Conservation (phyloP, 192 early-diverging fungal genomes). For the Coemansia sp. region DNA sequence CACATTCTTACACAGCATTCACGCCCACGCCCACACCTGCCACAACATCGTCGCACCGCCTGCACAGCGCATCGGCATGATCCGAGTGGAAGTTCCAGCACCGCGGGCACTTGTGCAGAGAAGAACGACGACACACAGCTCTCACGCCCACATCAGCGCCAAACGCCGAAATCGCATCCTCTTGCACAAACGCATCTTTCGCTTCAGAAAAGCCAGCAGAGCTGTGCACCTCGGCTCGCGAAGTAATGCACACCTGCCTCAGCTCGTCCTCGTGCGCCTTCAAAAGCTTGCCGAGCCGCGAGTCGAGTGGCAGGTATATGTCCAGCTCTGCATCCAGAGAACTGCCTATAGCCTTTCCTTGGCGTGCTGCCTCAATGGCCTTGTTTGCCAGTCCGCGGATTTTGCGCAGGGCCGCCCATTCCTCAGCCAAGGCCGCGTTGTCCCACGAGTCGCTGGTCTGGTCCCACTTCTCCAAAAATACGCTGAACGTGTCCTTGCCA, state of each 20-base stretch:
- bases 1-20: not conserved
- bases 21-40: too few relatives aligned
- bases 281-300: slow-evolving; percentile 30
- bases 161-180: slow-evolving; percentile 20
- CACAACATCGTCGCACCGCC: slow-evolving; percentile 57
- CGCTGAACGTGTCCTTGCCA: slow-evolving; percentile 50
- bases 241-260: slow-evolving; percentile 34
- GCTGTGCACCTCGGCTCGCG: slow-evolving; percentile 19
- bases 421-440: slow-evolving; percentile 25
- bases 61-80: slow-evolving; percentile 57
- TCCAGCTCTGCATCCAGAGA: slow-evolving; percentile 51
- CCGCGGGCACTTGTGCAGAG: slow-evolving; percentile 72
- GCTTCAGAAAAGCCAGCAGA: not conserved
- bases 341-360: slow-evolving; percentile 41
- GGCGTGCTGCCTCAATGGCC: slow-evolving; percentile 47
- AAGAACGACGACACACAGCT: slow-evolving; percentile 56
- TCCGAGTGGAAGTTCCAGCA: slow-evolving; percentile 70
- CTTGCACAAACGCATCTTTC: slow-evolving; percentile 11
- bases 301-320: slow-evolving; percentile 30
- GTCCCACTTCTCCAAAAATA: slow-evolving; percentile 67
- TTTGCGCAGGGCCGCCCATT: slow-evolving; percentile 39
- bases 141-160: slow-evolving; percentile 20
- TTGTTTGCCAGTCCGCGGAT: slow-evolving; percentile 41
- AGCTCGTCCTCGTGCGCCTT: slow-evolving; percentile 22
- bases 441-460: slow-evolving; percentile 37